phyloP scores from a whole-genome alignment of 129 eudicot genomes.

The Arctium minus region DNA sequence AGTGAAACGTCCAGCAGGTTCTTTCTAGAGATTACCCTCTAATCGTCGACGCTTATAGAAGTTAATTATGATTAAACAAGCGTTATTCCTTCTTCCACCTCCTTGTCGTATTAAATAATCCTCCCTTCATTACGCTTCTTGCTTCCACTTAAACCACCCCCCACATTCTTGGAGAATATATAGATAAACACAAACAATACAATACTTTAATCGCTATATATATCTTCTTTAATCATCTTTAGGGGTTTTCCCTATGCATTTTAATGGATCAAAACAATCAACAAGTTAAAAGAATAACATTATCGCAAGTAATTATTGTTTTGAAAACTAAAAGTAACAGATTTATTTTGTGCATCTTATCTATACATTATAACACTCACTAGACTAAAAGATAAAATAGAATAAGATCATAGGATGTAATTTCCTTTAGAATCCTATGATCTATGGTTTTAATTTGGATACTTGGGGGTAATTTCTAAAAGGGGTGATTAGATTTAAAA shows the following conservation, averaged over 20 bases:
- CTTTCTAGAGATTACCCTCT: constrained; percentile 25
- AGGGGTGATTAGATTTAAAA: not conserved
- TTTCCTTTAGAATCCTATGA: not conserved
- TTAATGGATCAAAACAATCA: not conserved
- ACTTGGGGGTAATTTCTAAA: not conserved
- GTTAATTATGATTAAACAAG: constrained; percentile 21
- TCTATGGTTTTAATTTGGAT: not conserved
- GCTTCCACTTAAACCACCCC: constrained; percentile 21
- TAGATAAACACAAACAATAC: not conserved
- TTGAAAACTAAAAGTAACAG: too few relatives aligned
- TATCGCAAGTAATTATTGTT: not conserved
- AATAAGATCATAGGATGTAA: not conserved
- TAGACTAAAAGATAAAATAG: too few relatives aligned
- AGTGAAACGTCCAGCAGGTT: constrained; percentile 24
- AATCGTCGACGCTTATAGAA: constrained; percentile 9
- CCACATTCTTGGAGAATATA: constrained; percentile 18
- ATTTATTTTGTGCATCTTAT: too few relatives aligned
- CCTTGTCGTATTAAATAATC: constrained; percentile 12
- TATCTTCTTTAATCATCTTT: not conserved
- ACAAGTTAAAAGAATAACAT: not conserved
- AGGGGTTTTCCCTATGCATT: not conserved
- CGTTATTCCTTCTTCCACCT: constrained; percentile 37
- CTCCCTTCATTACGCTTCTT: constrained; percentile 28
- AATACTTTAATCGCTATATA: not conserved
- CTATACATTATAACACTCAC: too few relatives aligned